These are phyloP conservation scores for sunflower (Helianthus annuus) DNA, from an alignment of 129 eudicot species.

Conservation along the genomic window HanXRQr2.0-SUNRISE NC_035440.2:160006947-160007446, in stretches of 20 bases:
- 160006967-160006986: no score
- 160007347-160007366: neutral
- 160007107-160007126: neutral
- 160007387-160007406: constrained; percentile 20
- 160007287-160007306: constrained; percentile 53
- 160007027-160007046: no score
- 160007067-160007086: neutral
- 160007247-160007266: constrained; percentile 54
- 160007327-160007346: constrained; percentile 5
- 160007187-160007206: constrained; percentile 53
- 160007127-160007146: constrained; percentile 90
- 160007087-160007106: neutral
- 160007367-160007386: neutral
- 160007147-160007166: constrained; percentile 77
- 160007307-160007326: constrained; percentile 60
- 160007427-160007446: constrained; percentile 47
- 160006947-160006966: no score
- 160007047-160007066: no score
- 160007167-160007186: constrained; percentile 75
- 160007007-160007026: no score
- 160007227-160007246: constrained; percentile 61
- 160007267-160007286: constrained; percentile 62
- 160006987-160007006: no score
- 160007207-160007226: constrained; percentile 52
- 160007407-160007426: constrained; percentile 48